These are phyloP conservation scores for Penicillium alfredii DNA, from an alignment of 495 filamentous ascomycete genomes.

Conservation along the genomic window DNA sequence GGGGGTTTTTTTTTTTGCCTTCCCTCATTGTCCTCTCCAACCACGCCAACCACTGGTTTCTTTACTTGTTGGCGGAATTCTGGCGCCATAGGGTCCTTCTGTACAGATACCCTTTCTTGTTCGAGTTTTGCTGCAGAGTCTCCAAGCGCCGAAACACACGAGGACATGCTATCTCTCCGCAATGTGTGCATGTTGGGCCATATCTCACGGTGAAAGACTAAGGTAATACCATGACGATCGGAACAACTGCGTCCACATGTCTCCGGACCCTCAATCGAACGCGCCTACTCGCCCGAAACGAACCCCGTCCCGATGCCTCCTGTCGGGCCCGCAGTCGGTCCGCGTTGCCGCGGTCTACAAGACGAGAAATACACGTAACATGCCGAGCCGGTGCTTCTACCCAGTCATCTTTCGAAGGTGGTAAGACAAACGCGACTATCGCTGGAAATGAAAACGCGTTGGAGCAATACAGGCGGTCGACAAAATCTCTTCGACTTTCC, in stretches of 20 bases:
- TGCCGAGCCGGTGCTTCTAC: neutral
- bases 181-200: too few relatives aligned
- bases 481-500: too few relatives aligned
- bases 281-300: neutral
- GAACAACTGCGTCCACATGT: constrained; percentile 3
- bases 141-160: too few relatives aligned
- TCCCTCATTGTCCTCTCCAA: too few relatives aligned
- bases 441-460: neutral
- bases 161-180: too few relatives aligned
- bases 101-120: too few relatives aligned
- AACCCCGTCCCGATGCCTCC: neutral
- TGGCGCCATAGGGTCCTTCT: too few relatives aligned
- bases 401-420: neutral
- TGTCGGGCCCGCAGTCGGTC: neutral
- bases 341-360: neutral
- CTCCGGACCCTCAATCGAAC: constrained; percentile 7
- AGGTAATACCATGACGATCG: constrained; percentile 10
- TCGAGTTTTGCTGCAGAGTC: too few relatives aligned
- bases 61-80: too few relatives aligned
- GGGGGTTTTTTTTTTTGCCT: too few relatives aligned
- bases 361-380: constrained; percentile 5
- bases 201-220: too few relatives aligned
- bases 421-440: neutral
- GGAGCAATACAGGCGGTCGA: neutral
- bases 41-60: too few relatives aligned